Evolutionary conservation across 2,329 filamentous ascomycete species (phyloP), one percentile per base, ranked within the genome.

Genomic region (Arthroderma sp.): DNA sequence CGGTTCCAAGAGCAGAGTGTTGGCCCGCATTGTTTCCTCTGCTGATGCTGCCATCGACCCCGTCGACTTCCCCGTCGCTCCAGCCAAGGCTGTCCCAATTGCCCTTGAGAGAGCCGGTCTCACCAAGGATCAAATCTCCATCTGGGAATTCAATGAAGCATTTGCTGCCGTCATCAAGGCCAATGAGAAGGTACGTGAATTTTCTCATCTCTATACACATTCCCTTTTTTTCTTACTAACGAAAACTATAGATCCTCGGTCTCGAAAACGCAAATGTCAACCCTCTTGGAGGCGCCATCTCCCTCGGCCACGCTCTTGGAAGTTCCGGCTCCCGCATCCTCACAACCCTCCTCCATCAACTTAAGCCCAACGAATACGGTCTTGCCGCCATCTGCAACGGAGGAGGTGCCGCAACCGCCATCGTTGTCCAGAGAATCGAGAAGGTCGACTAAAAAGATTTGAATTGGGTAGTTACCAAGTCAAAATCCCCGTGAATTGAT

Each of bases 81-180:
- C 91, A 1, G 76, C 91, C 34, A 88, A 93, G 65, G 89, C 89
- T 4, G 89, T 96, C 0, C 87, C 89, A 3, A 78, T 95, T 56
- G 88, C 88, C 7, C 73, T 98, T 42, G 77, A 87, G 65, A 77
- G 88, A 46, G 91, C 91, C 1, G 88, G 89, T 7, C 88, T 98
- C 53, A 86, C 78, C 52, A 86, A 88, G 66, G 83, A 93, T 39
- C 84, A 96, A 63, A 86, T 98, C 38, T 81, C 89, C 4, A 70
- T 95, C 22, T 96, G 91, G 89, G 91, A 96, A 64, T 94, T 98
- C 66, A 98, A 98, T 64, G 91, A 98, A 68, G 91, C 91, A 0
- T 98, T 98, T 61, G 89, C 91, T 29, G 86, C 85, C 4, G 88
- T 95, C 29, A 91, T 95, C 64, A 87, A 91, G 61, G 88, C 89